Percentiles rank a stretch among this genome's conserved stretches.
Evolutionary conservation across 257 asterid genomes (phyloP).

Genomic region (Euphrasia confusa): DNA sequence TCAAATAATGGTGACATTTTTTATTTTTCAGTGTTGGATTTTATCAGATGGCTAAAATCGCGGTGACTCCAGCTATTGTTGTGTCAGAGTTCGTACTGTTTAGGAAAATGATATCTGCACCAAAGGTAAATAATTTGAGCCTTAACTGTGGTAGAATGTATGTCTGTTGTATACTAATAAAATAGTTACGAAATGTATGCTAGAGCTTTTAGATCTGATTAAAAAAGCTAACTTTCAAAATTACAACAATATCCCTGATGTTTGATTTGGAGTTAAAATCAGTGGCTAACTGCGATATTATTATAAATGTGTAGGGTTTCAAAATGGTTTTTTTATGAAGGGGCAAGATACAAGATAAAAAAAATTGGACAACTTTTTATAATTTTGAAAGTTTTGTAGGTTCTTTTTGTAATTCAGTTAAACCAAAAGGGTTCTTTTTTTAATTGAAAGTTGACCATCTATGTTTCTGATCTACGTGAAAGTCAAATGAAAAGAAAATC

Average conservation of each 20-base stretch:
- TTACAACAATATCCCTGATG: background rate
- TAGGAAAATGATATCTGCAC: slow-evolving; percentile 54
- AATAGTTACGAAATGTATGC: background rate
- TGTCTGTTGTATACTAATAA: background rate
- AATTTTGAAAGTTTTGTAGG: no score
- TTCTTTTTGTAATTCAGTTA: no score
- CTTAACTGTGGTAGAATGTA: no score
- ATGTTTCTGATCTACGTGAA: background rate
- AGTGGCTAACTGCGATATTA: no score
- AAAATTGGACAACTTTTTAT: no score
- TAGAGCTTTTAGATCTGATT: background rate
- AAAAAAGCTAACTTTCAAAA: background rate
- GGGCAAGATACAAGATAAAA: no score
- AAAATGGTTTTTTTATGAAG: no score
- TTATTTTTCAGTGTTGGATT: slow-evolving; percentile 76
- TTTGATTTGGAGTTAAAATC: background rate
- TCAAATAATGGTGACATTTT: slow-evolving; percentile 21
- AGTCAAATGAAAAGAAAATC: background rate
- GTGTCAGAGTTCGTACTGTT: slow-evolving; percentile 77
- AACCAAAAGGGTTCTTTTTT: no score
- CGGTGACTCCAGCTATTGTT: slow-evolving; percentile 95
- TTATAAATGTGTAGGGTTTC: no score
- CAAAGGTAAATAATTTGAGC: slow-evolving; percentile 49
- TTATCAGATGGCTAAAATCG: slow-evolving; percentile 99
- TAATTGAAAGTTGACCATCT: background rate